phyloP scores from a whole-genome alignment of 208 protist genomes.

The Crithidia bombi region DNA sequence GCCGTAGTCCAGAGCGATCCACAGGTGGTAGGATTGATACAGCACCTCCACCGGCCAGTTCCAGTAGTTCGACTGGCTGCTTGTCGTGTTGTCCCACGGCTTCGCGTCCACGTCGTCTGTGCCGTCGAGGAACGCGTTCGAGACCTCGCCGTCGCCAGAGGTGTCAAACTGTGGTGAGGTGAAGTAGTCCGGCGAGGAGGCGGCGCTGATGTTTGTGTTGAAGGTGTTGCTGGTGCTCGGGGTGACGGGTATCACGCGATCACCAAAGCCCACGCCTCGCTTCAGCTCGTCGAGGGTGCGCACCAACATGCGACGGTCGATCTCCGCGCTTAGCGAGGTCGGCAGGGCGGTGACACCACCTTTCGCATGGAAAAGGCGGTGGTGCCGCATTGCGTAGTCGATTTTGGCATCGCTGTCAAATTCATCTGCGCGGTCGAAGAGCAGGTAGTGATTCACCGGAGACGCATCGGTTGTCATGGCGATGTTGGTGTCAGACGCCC shows the following conservation, averaged over 20 bases:
- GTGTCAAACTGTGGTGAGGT: slow-evolving; percentile 24
- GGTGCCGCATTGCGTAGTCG: slow-evolving; percentile 60
- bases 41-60: slow-evolving; percentile 83
- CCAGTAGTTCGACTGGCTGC: slow-evolving; percentile 61
- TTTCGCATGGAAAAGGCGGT: slow-evolving; percentile 26
- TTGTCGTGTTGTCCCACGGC: slow-evolving; percentile 67
- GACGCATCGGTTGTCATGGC: slow-evolving; percentile 74
- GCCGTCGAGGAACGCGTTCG: slow-evolving; percentile 36
- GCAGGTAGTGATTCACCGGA: slow-evolving; percentile 77
- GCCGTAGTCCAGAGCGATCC: slow-evolving; percentile 81
- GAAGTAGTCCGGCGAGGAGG: slow-evolving; percentile 27
- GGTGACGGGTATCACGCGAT: slow-evolving; percentile 32
- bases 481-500: neutral
- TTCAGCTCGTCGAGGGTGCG: slow-evolving; percentile 64
- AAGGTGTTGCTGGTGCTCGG: slow-evolving; percentile 49
- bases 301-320: slow-evolving; percentile 51
- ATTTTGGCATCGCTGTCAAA: slow-evolving; percentile 77
- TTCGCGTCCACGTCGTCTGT: slow-evolving; percentile 50
- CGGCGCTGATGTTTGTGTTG: slow-evolving; percentile 28
- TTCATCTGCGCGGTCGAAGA: slow-evolving; percentile 64
- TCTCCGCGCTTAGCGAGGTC: slow-evolving; percentile 20
- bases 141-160: slow-evolving; percentile 28
- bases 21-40: slow-evolving; percentile 83
- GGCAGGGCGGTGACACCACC: neutral
- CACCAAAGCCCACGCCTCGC: slow-evolving; percentile 33